Conservation (phyloP, 2,329 filamentous ascomycete genomes). For the Fusarium devonianum region DNA sequence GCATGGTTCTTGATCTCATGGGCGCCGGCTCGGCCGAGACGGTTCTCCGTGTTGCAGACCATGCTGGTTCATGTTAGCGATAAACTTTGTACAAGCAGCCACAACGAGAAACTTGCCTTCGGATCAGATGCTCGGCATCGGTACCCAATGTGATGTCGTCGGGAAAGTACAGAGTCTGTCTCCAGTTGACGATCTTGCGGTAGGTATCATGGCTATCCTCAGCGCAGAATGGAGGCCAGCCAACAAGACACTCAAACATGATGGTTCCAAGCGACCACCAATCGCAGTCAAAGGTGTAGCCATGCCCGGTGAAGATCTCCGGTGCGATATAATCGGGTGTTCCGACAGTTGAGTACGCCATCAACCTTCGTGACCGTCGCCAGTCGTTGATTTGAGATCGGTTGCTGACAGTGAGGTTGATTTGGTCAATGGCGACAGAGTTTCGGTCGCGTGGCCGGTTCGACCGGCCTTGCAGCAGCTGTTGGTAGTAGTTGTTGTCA, state of each 20-base stretch:
- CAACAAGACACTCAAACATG: slow-evolving; percentile 99
- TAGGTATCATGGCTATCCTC: slow-evolving; percentile 98
- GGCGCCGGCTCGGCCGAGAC: slow-evolving; percentile 84
- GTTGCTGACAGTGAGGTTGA: slow-evolving; percentile 97
- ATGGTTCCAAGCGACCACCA: slow-evolving; percentile 99
- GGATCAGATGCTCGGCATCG: slow-evolving; percentile 90
- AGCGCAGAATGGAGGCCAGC: slow-evolving; percentile 98
- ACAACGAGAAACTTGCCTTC: slow-evolving; percentile 69
- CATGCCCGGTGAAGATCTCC: slow-evolving; percentile 96
- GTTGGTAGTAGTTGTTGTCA: slow-evolving; percentile 98
- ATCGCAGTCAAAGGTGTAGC: slow-evolving; percentile 96
- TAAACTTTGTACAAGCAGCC: not conserved
- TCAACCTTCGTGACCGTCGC: slow-evolving; percentile 92
- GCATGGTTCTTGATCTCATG: slow-evolving; percentile 92
- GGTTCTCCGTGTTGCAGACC: slow-evolving; percentile 92
- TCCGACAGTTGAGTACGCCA: slow-evolving; percentile 98
- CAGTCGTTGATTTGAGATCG: slow-evolving; percentile 98
- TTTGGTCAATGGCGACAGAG: slow-evolving; percentile 96
- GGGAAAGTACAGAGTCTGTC: slow-evolving; percentile 93
- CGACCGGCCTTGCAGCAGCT: slow-evolving; percentile 83
- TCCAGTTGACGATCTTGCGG: slow-evolving; percentile 99
- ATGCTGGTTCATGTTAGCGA: slow-evolving; percentile 63
- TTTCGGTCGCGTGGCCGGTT: slow-evolving; percentile 81
- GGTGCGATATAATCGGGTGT: slow-evolving; percentile 99
- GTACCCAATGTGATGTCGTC: slow-evolving; percentile 89